phyloP scores from a whole-genome alignment of 148 eudicot genomes.

The Arbutus unedo region DNA sequence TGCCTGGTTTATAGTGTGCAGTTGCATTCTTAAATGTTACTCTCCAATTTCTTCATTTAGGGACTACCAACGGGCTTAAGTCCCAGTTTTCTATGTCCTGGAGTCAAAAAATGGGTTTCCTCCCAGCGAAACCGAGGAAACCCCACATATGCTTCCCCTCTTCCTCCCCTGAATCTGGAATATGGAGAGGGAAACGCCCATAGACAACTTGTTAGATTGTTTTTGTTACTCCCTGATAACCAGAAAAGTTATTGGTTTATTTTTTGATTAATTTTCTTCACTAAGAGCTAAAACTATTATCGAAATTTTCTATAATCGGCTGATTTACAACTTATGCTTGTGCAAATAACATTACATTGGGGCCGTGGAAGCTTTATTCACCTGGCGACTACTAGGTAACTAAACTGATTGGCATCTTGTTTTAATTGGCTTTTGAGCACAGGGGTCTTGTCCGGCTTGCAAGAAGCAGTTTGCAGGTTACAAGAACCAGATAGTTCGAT shows the following conservation, averaged over 20 bases:
- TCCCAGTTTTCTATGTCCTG: neutral
- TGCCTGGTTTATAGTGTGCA: neutral
- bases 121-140: neutral
- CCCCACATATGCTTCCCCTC: neutral
- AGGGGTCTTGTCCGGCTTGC: conserved; percentile 82
- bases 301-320: neutral
- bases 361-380: neutral
- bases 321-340: neutral
- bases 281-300: neutral
- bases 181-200: neutral
- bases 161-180: neutral
- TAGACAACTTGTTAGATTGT: neutral
- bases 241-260: neutral
- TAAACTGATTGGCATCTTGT: neutral
- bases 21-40: neutral
- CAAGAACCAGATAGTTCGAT: conserved; percentile 69
- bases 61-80: neutral
- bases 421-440: conserved; percentile 28
- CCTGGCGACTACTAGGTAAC: neutral
- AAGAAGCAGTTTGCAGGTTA: conserved; percentile 69
- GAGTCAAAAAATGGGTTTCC: neutral
- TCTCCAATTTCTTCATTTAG: neutral
- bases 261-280: neutral
- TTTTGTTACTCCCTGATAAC: neutral
- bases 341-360: neutral